phyloP scores from a whole-genome alignment of 2,329 filamentous ascomycete genomes.

The Bimuria novae-zelandiae region DNA sequence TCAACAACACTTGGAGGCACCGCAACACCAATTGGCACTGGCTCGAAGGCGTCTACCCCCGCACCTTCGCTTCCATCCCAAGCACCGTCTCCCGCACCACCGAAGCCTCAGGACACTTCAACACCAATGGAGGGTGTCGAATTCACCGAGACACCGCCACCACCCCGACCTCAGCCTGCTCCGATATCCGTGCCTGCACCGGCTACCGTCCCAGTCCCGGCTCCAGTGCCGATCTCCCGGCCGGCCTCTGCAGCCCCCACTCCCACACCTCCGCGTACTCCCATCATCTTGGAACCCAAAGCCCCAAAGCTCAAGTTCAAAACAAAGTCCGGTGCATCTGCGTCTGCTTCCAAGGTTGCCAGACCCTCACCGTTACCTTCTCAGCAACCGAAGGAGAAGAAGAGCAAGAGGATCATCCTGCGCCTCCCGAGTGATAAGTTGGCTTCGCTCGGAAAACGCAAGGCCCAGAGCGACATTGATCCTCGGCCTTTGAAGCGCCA shows the following conservation, averaged over 20 bases:
- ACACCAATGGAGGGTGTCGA: slow-evolving; percentile 22
- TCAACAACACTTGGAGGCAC: background rate
- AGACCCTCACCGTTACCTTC: slow-evolving; percentile 13
- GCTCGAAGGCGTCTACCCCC: slow-evolving; percentile 4
- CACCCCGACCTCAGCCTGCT: slow-evolving; percentile 14
- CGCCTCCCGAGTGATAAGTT: slow-evolving; percentile 20
- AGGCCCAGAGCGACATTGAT: slow-evolving; percentile 24
- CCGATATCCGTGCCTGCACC: slow-evolving; percentile 13
- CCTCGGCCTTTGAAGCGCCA: slow-evolving; percentile 35
- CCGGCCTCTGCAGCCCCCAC: slow-evolving; percentile 17
- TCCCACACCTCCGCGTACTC: slow-evolving; percentile 4
- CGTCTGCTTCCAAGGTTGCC: slow-evolving; percentile 13
- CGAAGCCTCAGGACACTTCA: slow-evolving; percentile 10
- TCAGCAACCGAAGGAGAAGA: slow-evolving; percentile 17
- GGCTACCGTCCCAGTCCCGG: slow-evolving; percentile 14
- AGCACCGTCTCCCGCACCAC: slow-evolving; percentile 6
- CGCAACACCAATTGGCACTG: background rate
- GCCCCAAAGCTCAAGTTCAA: slow-evolving; percentile 34
- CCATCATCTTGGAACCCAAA: slow-evolving; percentile 15
- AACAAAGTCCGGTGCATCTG: slow-evolving; percentile 13
- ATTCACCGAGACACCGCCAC: slow-evolving; percentile 13
- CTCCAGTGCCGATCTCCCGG: slow-evolving; percentile 23
- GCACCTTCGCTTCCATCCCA: slow-evolving; percentile 1
- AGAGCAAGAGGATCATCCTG: slow-evolving; percentile 34
- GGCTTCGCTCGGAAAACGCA: slow-evolving; percentile 20